Conservation (phyloP, 345 rosid genomes). For the Hevea brasiliensis region DNA sequence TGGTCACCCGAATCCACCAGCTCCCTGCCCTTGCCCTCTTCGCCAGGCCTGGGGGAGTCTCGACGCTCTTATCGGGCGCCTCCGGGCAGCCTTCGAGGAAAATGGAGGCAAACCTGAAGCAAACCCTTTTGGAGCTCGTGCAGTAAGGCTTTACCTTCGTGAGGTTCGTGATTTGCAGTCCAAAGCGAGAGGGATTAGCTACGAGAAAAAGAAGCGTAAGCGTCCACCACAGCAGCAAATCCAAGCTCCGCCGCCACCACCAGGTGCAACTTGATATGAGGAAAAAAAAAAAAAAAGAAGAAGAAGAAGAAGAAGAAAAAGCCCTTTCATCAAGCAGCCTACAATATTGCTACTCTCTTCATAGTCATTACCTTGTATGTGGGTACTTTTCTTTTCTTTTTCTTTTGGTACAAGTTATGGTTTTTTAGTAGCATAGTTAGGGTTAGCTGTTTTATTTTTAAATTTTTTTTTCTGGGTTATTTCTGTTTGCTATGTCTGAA, state of each 20-base stretch:
- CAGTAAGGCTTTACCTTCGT: slow-evolving; percentile 34
- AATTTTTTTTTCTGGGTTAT: not conserved
- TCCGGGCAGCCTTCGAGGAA: slow-evolving; percentile 34
- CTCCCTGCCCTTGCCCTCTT: slow-evolving; percentile 39
- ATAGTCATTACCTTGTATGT: not conserved
- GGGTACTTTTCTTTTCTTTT: slow-evolving; percentile 1
- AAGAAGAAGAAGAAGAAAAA: not conserved
- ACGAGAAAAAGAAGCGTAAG: slow-evolving; percentile 39
- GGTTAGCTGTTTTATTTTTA: slow-evolving; percentile 1
- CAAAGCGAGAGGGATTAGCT: slow-evolving; percentile 36
- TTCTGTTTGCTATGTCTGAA: slow-evolving; percentile 18
- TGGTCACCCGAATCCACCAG: slow-evolving; percentile 43
- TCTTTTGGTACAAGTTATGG: not conserved
- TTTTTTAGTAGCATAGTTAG: slow-evolving; percentile 25
- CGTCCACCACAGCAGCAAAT: slow-evolving; percentile 40
- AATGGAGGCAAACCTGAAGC: slow-evolving; percentile 36
- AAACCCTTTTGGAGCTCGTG: slow-evolving; percentile 36
- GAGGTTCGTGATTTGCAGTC: slow-evolving; percentile 37
- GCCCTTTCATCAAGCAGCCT: not conserved
- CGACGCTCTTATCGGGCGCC: slow-evolving; percentile 34
- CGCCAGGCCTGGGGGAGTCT: slow-evolving; percentile 42
- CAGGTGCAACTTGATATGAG: slow-evolving; percentile 39
- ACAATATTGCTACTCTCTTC: too few relatives aligned
- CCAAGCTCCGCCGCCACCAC: slow-evolving; percentile 35
- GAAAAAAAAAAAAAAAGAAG: too few relatives aligned